Evolutionary conservation across 2,329 filamentous ascomycete genomes (phyloP), one percentile per base, ranked within the genome.

Genomic region (Fusarium goolgardi): DNA sequence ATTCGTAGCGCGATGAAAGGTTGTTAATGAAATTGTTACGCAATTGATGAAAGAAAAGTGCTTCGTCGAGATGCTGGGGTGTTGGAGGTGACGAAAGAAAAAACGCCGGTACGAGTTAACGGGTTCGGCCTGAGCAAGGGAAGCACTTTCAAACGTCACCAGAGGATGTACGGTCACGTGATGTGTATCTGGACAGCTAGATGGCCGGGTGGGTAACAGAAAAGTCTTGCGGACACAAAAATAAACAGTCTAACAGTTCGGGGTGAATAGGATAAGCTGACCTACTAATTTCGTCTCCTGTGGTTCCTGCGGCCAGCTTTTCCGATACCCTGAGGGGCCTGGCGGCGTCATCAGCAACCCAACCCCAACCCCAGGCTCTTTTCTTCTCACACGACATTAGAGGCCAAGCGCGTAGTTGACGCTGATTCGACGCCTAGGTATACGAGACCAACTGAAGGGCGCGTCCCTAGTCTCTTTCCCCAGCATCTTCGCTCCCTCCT

Each of bases 141-240:
- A 75, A 75, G 69, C 69, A 72, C 71, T 75, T 56, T 75, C 71
- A 76, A 59, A 79, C 77, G 77, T 79, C 77, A 79, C 77, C 70
- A 63, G 68, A 61, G 67, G 23, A 31, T 49, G 18, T 4, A 12
- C 1, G 21, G 50, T 79, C 77, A 79, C 77, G 77, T 79, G 77
- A 79, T 52, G 50, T 2, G n/a, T 59, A 68, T 66, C 63, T 63
- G 59, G 40, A 55, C 56, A 57, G 60, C 62, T 16, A 25, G 23
- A 15, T 64, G 58, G 71, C 70, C n/a, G 21, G 35, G 35, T 39
- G 35, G 35, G 35, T 39, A 39, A 39, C 35, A 39, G 35, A 39
- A 39, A 39, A 13, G n/a, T 39, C n/a, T 7, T 39, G 35, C 13
- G n/a, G 12, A 39, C 20, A 21, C 35, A 39, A 39, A 39, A 39